Conservation (phyloP, 78 protist genomes). For the Dictyostelium capitatum region DNA sequence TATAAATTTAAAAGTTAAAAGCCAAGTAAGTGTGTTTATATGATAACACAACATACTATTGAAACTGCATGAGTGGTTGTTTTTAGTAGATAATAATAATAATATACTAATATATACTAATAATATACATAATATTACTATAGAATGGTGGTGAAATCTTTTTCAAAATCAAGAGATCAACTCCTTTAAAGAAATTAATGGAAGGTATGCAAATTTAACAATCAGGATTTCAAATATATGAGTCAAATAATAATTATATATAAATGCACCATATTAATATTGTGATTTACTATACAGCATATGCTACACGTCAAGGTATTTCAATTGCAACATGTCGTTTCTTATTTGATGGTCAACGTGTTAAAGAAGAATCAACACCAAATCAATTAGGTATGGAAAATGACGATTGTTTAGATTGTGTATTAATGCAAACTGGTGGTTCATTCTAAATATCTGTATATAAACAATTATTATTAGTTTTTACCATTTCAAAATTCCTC, state of each 20-base stretch:
- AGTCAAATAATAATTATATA: neutral
- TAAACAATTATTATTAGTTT: too few relatives aligned
- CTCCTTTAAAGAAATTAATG: slow-evolving; percentile 74
- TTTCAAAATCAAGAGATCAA: slow-evolving; percentile 78
- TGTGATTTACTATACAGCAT: too few relatives aligned
- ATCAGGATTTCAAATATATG: too few relatives aligned
- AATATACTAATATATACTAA: neutral
- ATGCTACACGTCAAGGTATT: slow-evolving; percentile 57
- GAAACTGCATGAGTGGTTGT: too few relatives aligned
- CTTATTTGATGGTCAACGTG: slow-evolving; percentile 84
- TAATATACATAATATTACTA: neutral
- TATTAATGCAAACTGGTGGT: slow-evolving; percentile 63
- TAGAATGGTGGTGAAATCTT: slow-evolving; percentile 56
- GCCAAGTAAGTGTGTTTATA: slow-evolving; percentile 7
- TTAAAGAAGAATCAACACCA: slow-evolving; percentile 63
- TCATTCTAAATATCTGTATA: neutral
- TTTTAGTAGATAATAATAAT: too few relatives aligned
- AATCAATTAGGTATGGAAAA: slow-evolving; percentile 74
- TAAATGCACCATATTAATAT: too few relatives aligned
- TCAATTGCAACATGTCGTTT: slow-evolving; percentile 41
- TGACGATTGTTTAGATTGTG: slow-evolving; percentile 75
- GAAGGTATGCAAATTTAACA: slow-evolving; percentile 45
- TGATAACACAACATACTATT: neutral
- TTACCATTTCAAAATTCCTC: too few relatives aligned
- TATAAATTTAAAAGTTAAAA: slow-evolving; percentile 48